phyloP scores from a whole-genome alignment of 805 yeast genomes.

The Kodamaea kaohsiungensis region DNA sequence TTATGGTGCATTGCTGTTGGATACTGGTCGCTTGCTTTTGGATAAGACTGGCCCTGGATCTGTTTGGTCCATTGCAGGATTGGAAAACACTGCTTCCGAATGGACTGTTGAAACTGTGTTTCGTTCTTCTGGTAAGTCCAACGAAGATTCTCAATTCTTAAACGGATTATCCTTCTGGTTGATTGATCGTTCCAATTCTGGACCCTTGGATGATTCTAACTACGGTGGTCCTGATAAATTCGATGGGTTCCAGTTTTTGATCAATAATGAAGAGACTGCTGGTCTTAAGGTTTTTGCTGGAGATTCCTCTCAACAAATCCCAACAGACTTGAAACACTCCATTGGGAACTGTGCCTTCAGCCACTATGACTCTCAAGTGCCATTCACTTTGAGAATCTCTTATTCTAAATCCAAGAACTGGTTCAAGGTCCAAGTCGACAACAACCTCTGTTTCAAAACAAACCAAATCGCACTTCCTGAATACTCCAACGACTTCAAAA shows the following conservation, averaged over 20 bases:
- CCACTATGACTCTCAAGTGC: constrained; percentile 70
- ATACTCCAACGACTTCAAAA: constrained; percentile 32
- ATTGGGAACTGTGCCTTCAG: constrained; percentile 59
- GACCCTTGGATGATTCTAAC: constrained; percentile 26
- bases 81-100: constrained; percentile 28
- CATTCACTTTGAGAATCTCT: constrained; percentile 65
- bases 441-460: constrained; percentile 69
- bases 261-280: constrained; percentile 52
- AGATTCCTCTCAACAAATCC: constrained; percentile 50
- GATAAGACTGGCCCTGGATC: constrained; percentile 39
- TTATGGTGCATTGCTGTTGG: constrained; percentile 32
- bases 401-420: constrained; percentile 47
- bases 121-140: constrained; percentile 54
- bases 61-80: constrained; percentile 40
- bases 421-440: constrained; percentile 70
- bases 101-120: constrained; percentile 65
- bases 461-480: constrained; percentile 50
- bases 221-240: constrained; percentile 57
- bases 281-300: constrained; percentile 59
- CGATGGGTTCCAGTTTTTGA: constrained; percentile 63
- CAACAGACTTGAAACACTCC: constrained; percentile 32
- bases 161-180: constrained; percentile 66
- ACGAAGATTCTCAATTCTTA: constrained; percentile 25
- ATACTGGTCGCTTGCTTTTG: constrained; percentile 53
- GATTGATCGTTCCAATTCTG: constrained; percentile 29